Conservation (phyloP, 2,329 filamentous ascomycete species). For the Trichophyton equinum region DNA sequence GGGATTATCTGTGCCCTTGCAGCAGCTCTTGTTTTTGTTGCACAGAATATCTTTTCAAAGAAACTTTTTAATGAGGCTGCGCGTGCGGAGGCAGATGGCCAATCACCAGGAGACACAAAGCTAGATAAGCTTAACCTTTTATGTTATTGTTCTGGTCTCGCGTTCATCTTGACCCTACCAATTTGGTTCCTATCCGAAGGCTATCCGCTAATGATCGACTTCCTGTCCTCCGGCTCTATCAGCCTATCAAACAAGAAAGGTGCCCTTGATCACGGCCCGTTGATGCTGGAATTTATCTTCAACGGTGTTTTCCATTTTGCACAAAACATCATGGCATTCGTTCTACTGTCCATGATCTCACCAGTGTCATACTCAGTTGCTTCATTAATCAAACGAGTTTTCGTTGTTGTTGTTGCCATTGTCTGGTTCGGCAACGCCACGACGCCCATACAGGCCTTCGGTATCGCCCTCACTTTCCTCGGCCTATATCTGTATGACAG, state of each 20-base stretch:
- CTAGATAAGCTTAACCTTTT: slow-evolving; percentile 93
- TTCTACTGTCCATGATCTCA: slow-evolving; percentile 82
- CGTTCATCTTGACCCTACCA: slow-evolving; percentile 74
- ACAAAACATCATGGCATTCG: slow-evolving; percentile 90
- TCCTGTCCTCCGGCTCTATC: slow-evolving; percentile 69
- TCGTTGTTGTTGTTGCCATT: slow-evolving; percentile 88
- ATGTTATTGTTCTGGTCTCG: slow-evolving; percentile 91
- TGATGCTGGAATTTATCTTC: slow-evolving; percentile 79
- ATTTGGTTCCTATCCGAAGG: slow-evolving; percentile 94
- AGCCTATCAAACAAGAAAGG: slow-evolving; percentile 65
- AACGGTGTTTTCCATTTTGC: slow-evolving; percentile 95
- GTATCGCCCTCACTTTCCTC: slow-evolving; percentile 78
- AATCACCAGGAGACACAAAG: slow-evolving; percentile 54
- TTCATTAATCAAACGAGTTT: slow-evolving; percentile 90
- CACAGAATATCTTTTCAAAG: slow-evolving; percentile 97
- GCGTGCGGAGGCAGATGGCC: slow-evolving; percentile 63
- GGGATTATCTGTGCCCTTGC: slow-evolving; percentile 82
- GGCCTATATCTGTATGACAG: slow-evolving; percentile 94
- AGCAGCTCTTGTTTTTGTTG: slow-evolving; percentile 89
- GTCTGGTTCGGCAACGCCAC: slow-evolving; percentile 92
- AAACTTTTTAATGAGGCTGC: slow-evolving; percentile 92
- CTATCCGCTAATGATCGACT: slow-evolving; percentile 60
- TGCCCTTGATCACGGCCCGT: slow-evolving; percentile 49
- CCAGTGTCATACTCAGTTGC: slow-evolving; percentile 96
- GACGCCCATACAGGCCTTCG: slow-evolving; percentile 66